Evolutionary conservation across 441 rosid genomes (phyloP).

Genomic region (Populus hybrid): DNA sequence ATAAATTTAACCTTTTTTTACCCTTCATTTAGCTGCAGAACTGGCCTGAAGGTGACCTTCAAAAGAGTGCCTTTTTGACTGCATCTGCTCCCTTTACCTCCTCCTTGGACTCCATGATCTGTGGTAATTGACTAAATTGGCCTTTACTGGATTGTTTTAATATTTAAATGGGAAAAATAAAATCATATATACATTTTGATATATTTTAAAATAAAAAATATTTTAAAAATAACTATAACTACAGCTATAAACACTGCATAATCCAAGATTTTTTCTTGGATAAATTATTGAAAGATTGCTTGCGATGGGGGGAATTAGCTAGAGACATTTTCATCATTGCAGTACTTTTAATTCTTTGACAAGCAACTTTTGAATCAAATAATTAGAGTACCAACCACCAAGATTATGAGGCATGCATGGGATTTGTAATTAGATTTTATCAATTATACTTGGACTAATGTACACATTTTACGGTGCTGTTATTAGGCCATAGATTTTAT

Average conservation of each 20-base stretch:
- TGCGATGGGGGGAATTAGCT: slow-evolving; percentile 20
- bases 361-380: slow-evolving; percentile 1
- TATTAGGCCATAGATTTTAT: no score
- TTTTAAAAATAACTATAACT: no score
- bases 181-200: neutral
- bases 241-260: neutral
- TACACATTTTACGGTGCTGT: no score
- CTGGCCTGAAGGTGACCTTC: neutral
- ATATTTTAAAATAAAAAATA: neutral
- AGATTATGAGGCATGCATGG: no score
- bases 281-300: slow-evolving; percentile 33
- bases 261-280: neutral
- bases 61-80: slow-evolving; percentile 15
- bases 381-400: neutral
- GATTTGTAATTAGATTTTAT: no score
- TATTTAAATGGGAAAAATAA: no score
- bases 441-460: no score
- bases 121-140: slow-evolving; percentile 5
- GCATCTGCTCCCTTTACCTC: slow-evolving; percentile 21
- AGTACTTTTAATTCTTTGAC: neutral
- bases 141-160: neutral
- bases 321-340: slow-evolving; percentile 10
- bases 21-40: neutral
- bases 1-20: slow-evolving; percentile 2
- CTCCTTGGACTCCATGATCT: neutral